Conservation (phyloP, 805 yeast genomes). For the Metschnikowia drakensbergensis region DNA sequence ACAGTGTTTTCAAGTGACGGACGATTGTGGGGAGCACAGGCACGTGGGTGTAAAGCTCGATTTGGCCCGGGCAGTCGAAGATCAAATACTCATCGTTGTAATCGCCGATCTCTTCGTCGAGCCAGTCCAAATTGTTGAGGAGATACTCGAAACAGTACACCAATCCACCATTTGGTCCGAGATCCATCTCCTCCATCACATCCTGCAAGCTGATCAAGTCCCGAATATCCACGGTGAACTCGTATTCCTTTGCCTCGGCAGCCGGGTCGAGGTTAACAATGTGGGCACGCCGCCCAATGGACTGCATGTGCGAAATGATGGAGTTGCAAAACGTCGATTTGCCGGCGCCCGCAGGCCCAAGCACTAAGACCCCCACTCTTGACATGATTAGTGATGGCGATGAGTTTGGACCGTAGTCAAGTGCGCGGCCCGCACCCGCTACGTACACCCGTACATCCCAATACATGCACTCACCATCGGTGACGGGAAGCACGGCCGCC, state of each 20-base stretch:
- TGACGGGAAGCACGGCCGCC: too few species aligned
- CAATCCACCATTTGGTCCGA: conserved; percentile 95
- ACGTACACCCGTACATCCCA: neutral
- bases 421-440: neutral
- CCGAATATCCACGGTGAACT: conserved; percentile 87
- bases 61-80: conserved; percentile 97
- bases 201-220: conserved; percentile 88
- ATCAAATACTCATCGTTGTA: conserved; percentile 90
- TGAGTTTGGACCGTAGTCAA: neutral
- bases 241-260: conserved; percentile 88
- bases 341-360: conserved; percentile 99
- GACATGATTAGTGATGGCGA: conserved; percentile 55
- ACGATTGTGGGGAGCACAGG: conserved; percentile 90
- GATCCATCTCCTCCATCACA: conserved; percentile 89
- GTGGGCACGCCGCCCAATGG: conserved; percentile 89
- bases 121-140: conserved; percentile 89
- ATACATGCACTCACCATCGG: neutral
- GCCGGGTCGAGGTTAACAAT: conserved; percentile 96
- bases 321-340: conserved; percentile 89
- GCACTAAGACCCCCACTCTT: conserved; percentile 85
- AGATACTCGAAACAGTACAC: conserved; percentile 92
- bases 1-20: conserved; percentile 71
- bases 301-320: conserved; percentile 80
- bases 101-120: conserved; percentile 95
- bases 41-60: conserved; percentile 89